Percentiles rank a stretch among this genome's conserved stretches.
phyloP scores from a whole-genome alignment of 768 basidiomycete genomes.

The Suillus occidentalis region DNA sequence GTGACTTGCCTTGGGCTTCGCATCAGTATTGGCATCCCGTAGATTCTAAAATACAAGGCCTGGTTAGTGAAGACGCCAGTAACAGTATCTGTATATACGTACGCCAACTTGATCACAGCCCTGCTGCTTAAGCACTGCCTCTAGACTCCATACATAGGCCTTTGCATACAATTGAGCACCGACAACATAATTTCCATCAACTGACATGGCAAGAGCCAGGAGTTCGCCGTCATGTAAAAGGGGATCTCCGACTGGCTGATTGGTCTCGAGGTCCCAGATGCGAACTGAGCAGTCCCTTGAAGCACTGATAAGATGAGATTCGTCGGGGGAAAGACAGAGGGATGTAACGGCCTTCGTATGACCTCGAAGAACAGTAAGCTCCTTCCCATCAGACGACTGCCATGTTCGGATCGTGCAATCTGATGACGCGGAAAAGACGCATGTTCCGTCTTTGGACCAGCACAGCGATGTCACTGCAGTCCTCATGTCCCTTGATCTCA shows the following conservation, averaged over 20 bases:
- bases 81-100: not conserved
- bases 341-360: not conserved
- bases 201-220: not conserved
- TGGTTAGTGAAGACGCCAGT: not conserved
- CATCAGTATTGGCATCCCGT: not conserved
- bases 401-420: not conserved
- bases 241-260: not conserved
- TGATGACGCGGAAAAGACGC: not conserved
- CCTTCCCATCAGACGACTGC: not conserved
- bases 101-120: not conserved
- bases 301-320: not conserved
- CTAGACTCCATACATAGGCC: not conserved
- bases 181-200: not conserved
- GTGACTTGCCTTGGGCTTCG: not conserved
- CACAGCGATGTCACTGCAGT: not conserved
- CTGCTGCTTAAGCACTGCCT: not conserved
- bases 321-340: not conserved
- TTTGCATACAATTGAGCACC: constrained; percentile 2
- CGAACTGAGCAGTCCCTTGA: constrained; percentile 3
- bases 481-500: not conserved
- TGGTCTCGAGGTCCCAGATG: not conserved
- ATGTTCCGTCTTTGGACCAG: not conserved
- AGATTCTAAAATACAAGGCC: not conserved
- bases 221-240: constrained; percentile 1
- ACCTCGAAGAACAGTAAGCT: not conserved